Base-by-base conservation (phyloP, 495 filamentous ascomycete species). In the Articulospora tetracladia region DNA sequence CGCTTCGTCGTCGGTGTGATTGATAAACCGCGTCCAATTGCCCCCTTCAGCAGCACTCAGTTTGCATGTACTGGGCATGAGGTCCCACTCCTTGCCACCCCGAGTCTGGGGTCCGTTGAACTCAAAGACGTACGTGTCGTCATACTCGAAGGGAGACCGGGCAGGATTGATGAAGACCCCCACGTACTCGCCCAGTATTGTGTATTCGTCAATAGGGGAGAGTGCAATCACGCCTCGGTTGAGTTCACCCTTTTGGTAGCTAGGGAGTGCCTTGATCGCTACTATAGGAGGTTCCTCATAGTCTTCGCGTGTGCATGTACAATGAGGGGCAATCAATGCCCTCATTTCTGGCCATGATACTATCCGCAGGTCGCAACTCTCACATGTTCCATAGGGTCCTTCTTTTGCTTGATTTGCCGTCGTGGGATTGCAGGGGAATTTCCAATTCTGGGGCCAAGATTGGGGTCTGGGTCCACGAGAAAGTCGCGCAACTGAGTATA, bases 1-100 rank as follows among this genome's bases (percentile, higher is more conserved):
- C 30, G 3, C 41, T 39, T 39, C n/a, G n/a, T 41, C 3, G 15
- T 50, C 46, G 4, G 23, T 50, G 25, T 39, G 48, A 30, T 41
- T 53, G 10, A 59, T 22, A 27, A 59, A 59, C 22, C 41, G 27
- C 17, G 57, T 53, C 57, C 30, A 50, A 25, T 62, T 58, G 8
- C 48, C 48, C 15, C 36, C 15, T 11, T n/a, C n/a, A 2, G 23
- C 55, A 0, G 34, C 20, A 22, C 28, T 44, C n/a, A 59, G 7
- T 10, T 19, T 36, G 12, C 15, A 50, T 41, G 32, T 59, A 24
- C 24, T 24, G 12, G 15, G 6, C 8, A 46, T 26, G 3, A 4
- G 3, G 12, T n/a, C 12, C 55, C 30, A 11, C 3, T 57, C 39
- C 19, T n/a, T 7, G 17, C 2, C 1, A 2, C n/a, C 24, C 19